Evolutionary conservation across 768 basidiomycete species (phyloP).

Genomic region (Multifurca ochricompacta): DNA sequence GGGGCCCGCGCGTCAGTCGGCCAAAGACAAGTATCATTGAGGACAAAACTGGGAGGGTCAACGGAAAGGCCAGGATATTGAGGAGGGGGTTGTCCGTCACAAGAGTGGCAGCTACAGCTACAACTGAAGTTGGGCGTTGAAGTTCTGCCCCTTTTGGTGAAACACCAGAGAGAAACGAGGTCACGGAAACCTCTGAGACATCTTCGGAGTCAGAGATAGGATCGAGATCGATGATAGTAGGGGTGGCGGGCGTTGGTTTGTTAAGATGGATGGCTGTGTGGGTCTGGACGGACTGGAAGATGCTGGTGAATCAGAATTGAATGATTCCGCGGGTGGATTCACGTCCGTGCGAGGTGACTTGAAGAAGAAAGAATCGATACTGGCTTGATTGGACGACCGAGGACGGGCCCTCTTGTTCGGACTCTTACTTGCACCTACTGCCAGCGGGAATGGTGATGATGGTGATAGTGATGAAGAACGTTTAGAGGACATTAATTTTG

Average conservation of each 20-base stretch:
- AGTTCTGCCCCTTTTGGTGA: not conserved
- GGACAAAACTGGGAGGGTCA: slow-evolving; percentile 43
- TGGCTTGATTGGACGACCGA: slow-evolving; percentile 2
- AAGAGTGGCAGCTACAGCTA: not conserved
- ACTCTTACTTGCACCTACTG: not conserved
- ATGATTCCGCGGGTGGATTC: slow-evolving; percentile 7
- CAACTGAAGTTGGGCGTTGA: not conserved
- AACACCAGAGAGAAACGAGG: not conserved
- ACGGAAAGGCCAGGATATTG: slow-evolving; percentile 33
- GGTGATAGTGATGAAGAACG: slow-evolving; percentile 9
- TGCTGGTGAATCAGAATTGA: slow-evolving; percentile 1
- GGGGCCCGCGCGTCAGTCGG: slow-evolving; percentile 36
- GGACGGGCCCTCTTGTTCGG: slow-evolving; percentile 2
- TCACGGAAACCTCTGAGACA: not conserved
- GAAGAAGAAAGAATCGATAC: slow-evolving; percentile 18
- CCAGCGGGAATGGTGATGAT: too few relatives aligned
- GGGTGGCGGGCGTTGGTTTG: slow-evolving; percentile 7
- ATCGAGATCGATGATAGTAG: slow-evolving; percentile 31
- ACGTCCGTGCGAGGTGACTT: not conserved
- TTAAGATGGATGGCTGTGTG: not conserved
- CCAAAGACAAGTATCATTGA: slow-evolving; percentile 39
- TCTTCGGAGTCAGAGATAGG: slow-evolving; percentile 22
- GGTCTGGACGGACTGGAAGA: not conserved
- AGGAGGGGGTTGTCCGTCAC: slow-evolving; percentile 5
- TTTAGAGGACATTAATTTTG: slow-evolving; percentile 6